A percentile compares a stretch with the other conserved stretches of the same genome.
These are phyloP conservation scores for Metrosideros polymorpha DNA, from an alignment of 441 rosid species.

Conservation along the genomic window DNA sequence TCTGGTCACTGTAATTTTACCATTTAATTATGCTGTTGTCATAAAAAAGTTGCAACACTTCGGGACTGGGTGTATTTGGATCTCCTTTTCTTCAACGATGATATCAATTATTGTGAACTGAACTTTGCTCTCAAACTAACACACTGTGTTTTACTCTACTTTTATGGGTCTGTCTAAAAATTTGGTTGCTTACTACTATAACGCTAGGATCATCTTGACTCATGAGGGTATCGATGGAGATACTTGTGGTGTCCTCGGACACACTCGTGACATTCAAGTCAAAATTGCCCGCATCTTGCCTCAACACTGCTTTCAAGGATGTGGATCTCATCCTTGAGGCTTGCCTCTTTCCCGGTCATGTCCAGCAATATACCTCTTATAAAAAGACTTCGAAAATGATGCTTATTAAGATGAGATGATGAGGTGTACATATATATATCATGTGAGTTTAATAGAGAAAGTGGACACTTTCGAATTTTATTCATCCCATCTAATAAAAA, in stretches of 20 bases:
- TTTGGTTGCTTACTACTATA: neutral
- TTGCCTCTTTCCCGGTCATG: constrained; percentile 84
- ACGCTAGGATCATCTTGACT: constrained; percentile 70
- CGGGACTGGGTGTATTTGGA: no score
- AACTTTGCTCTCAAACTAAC: neutral
- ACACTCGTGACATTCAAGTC: constrained; percentile 72
- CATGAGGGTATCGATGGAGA: constrained; percentile 59
- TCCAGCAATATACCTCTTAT: constrained; percentile 84
- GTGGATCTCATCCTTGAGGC: constrained; percentile 72
- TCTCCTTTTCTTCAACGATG: no score
- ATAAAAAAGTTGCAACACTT: no score
- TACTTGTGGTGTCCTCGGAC: constrained; percentile 57
- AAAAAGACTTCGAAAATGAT: neutral
- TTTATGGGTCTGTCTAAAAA: neutral
- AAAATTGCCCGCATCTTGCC: constrained; percentile 81
- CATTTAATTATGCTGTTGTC: no score
- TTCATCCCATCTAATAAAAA: no score
- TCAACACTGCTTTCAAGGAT: constrained; percentile 64
- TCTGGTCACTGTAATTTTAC: neutral
- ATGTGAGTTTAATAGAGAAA: no score
- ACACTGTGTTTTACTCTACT: neutral
- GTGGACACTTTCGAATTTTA: no score
- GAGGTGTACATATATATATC: neutral
- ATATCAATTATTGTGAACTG: no score
- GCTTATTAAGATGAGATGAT: neutral